Conservation (phyloP, 2,329 filamentous ascomycete species). For the Aspergillus quadricinctus region DNA sequence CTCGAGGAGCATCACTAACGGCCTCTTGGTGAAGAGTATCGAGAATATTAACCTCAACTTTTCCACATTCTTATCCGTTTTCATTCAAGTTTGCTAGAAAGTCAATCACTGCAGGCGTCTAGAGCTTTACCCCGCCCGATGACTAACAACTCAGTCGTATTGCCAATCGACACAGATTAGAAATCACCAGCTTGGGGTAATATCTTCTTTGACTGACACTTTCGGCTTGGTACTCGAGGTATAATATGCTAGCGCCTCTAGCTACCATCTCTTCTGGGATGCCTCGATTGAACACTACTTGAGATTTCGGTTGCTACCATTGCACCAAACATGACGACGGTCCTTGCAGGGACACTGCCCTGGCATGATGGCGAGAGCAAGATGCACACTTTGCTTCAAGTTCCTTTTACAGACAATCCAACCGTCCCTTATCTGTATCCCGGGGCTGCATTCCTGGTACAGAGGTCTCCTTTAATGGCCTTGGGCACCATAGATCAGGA, state of each 20-base stretch:
- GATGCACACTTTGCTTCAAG: constrained; percentile 59
- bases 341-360: constrained; percentile 17
- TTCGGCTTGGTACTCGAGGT: not conserved
- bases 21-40: too few species aligned
- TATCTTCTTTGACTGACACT: not conserved
- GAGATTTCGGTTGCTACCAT: not conserved
- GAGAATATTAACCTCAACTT: too few species aligned
- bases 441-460: constrained; percentile 58
- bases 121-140: not conserved
- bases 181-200: not conserved
- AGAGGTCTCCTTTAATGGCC: constrained; percentile 63
- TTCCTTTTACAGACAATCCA: constrained; percentile 61
- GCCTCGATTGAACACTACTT: too few species aligned
- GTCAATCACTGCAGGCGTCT: too few species aligned
- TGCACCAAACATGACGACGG: constrained; percentile 16
- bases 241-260: too few species aligned
- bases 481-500: constrained; percentile 66
- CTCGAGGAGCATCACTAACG: too few species aligned
- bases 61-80: too few species aligned
- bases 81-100: too few species aligned
- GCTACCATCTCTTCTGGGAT: too few species aligned
- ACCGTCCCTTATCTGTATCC: constrained; percentile 60
- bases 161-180: not conserved
- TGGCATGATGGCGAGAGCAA: constrained; percentile 65
- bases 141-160: not conserved